Percentiles rank a stretch among this genome's conserved stretches.
Conservation (phyloP, 345 rosid genomes). For the Aquilaria yunnanensis region DNA sequence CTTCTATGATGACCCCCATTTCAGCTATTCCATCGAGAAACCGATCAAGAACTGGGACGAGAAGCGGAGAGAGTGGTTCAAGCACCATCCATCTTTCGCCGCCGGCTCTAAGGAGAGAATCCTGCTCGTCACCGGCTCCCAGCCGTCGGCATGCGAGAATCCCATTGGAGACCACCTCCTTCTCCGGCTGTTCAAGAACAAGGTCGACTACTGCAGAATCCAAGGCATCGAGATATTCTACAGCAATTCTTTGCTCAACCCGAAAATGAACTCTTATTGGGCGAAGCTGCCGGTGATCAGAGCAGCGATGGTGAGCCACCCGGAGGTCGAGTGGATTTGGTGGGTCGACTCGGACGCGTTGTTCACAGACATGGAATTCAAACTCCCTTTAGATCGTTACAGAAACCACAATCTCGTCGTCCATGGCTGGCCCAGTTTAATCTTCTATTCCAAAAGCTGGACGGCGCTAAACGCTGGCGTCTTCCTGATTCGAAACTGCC, state of each 20-base stretch:
- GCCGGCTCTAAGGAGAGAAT: slow-evolving; percentile 44
- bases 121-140: slow-evolving; percentile 75
- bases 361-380: slow-evolving; percentile 82
- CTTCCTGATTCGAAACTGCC: slow-evolving; percentile 73
- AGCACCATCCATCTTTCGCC: slow-evolving; percentile 54
- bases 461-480: slow-evolving; percentile 84
- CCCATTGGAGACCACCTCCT: slow-evolving; percentile 71
- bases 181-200: slow-evolving; percentile 65
- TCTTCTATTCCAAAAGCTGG: slow-evolving; percentile 66
- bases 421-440: slow-evolving; percentile 63
- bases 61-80: slow-evolving; percentile 60
- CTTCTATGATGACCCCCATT: slow-evolving; percentile 66
- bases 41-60: slow-evolving; percentile 59
- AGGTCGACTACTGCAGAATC: slow-evolving; percentile 75
- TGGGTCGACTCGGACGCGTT: slow-evolving; percentile 97
- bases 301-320: slow-evolving; percentile 86
- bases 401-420: slow-evolving; percentile 60
- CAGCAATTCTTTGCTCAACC: slow-evolving; percentile 61
- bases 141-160: slow-evolving; percentile 67
- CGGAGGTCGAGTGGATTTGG: slow-evolving; percentile 97
- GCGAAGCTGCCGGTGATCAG: slow-evolving; percentile 64
- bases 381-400: slow-evolving; percentile 56
- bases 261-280: slow-evolving; percentile 64
- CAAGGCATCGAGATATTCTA: slow-evolving; percentile 75
- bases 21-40: slow-evolving; percentile 54